Conservation (phyloP, 2,329 filamentous ascomycete genomes). For the Microdochium nivale region DNA sequence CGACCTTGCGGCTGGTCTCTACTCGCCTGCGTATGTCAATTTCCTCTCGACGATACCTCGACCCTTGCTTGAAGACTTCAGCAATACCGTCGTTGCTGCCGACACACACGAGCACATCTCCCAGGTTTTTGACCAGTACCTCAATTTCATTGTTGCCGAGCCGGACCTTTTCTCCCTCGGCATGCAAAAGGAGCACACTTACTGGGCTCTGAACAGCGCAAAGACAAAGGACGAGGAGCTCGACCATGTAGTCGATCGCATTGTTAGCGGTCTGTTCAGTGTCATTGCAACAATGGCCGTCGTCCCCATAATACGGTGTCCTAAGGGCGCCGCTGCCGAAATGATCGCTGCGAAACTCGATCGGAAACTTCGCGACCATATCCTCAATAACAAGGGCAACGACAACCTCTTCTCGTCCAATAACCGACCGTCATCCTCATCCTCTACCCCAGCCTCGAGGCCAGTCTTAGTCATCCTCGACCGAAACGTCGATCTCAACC, state of each 20-base stretch:
- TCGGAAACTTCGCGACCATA: constrained; percentile 89
- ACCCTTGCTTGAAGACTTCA: constrained; percentile 89
- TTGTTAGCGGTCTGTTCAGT: constrained; percentile 94
- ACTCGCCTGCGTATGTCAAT: constrained; percentile 92
- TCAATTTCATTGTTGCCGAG: constrained; percentile 95
- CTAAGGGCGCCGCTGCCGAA: constrained; percentile 86
- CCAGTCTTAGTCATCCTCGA: constrained; percentile 92
- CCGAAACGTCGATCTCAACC: constrained; percentile 88
- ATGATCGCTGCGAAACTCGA: constrained; percentile 92
- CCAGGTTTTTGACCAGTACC: constrained; percentile 90
- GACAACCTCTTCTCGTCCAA: constrained; percentile 82
- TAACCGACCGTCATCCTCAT: constrained; percentile 48
- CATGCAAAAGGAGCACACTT: constrained; percentile 82
- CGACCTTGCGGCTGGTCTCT: constrained; percentile 80
- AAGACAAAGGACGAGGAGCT: constrained; percentile 85
- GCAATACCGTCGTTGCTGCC: constrained; percentile 73
- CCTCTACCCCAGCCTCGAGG: constrained; percentile 61
- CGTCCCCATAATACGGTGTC: constrained; percentile 91
- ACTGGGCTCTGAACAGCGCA: constrained; percentile 93
- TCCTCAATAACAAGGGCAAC: constrained; percentile 96
- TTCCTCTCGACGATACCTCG: constrained; percentile 91
- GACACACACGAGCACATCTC: constrained; percentile 84
- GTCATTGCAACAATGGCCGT: constrained; percentile 97
- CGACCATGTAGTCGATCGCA: constrained; percentile 77
- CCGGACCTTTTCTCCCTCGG: constrained; percentile 92